phyloP scores from a whole-genome alignment of 1,284 basidiomycete species.

The Papiliotrema nemorosa region DNA sequence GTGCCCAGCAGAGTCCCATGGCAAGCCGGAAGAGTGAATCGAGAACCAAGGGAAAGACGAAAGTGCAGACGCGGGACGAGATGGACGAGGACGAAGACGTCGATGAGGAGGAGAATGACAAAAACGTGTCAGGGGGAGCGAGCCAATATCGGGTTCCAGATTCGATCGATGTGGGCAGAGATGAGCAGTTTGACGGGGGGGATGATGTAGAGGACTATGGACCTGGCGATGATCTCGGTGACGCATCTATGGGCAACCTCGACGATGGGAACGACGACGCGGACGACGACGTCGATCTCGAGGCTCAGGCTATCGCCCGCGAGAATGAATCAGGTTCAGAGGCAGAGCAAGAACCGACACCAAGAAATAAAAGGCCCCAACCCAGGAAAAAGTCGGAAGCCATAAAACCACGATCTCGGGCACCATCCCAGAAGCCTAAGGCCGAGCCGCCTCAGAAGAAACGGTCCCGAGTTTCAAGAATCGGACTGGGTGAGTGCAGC shows the following conservation, averaged over 20 bases:
- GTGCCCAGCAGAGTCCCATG: too few relatives aligned
- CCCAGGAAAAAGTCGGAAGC: too few relatives aligned
- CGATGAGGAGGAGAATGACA: neutral
- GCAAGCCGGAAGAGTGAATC: too few relatives aligned
- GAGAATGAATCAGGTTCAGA: conserved; percentile 18
- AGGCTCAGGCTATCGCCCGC: conserved; percentile 7
- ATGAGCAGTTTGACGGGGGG: neutral
- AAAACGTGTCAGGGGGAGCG: neutral
- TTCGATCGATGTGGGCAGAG: neutral
- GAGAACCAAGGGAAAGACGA: neutral
- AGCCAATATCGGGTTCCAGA: neutral
- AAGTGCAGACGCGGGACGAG: neutral
- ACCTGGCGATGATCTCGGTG: too few relatives aligned
- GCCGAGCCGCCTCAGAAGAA: conserved; percentile 2
- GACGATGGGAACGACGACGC: conserved; percentile 3
- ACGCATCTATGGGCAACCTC: too few relatives aligned
- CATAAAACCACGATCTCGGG: too few relatives aligned
- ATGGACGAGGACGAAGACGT: conserved; percentile 1
- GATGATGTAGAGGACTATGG: too few relatives aligned
- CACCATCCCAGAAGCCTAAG: too few relatives aligned
- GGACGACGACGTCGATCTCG: conserved; percentile 3
- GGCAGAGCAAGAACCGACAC: conserved; percentile 44
- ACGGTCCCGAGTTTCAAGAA: conserved; percentile 20
- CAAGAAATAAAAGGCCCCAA: conserved; percentile 14
- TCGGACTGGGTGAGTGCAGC: conserved; percentile 13